These are phyloP conservation scores for Gracilaria gracilis DNA, from an alignment of 23 red algal species.

Conservation along the genomic window DNA sequence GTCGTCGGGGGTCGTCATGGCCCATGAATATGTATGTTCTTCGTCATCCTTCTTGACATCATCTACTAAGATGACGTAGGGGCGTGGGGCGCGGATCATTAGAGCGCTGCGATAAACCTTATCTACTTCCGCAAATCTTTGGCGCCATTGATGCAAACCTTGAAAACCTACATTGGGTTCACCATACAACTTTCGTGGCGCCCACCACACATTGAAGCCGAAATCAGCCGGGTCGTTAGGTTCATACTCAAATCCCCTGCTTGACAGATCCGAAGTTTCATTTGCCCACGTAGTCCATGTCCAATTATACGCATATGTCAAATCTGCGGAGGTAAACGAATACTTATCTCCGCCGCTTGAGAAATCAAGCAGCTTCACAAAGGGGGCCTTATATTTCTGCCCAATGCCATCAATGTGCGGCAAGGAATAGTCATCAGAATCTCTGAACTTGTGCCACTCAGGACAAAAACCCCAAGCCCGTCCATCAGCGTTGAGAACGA, in stretches of 20 bases:
- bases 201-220: conserved; percentile 65
- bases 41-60: conserved; percentile 58
- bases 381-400: conserved; percentile 73
- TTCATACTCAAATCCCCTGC: conserved; percentile 63
- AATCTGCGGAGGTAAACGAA: conserved; percentile 65
- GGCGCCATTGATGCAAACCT: conserved; percentile 76
- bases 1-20: conserved; percentile 63
- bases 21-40: conserved; percentile 63
- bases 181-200: conserved; percentile 57
- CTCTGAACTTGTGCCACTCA: conserved; percentile 67
- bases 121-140: conserved; percentile 58
- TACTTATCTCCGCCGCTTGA: conserved; percentile 5
- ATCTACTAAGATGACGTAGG: conserved; percentile 60
- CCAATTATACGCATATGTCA: conserved; percentile 75
- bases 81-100: conserved; percentile 43
- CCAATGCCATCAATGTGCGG: conserved; percentile 65
- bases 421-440: conserved; percentile 65
- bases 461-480: conserved; percentile 66
- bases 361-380: conserved; percentile 52
- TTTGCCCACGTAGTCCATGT: conserved; percentile 80
- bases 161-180: conserved; percentile 69
- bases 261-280: conserved; percentile 36
- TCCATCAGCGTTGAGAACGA: conserved; percentile 58
- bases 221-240: conserved; percentile 69
- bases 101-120: conserved; percentile 55